Evolutionary conservation across 2,329 filamentous ascomycete genomes (phyloP).

Genomic region (Sodiomyces alkalinus): DNA sequence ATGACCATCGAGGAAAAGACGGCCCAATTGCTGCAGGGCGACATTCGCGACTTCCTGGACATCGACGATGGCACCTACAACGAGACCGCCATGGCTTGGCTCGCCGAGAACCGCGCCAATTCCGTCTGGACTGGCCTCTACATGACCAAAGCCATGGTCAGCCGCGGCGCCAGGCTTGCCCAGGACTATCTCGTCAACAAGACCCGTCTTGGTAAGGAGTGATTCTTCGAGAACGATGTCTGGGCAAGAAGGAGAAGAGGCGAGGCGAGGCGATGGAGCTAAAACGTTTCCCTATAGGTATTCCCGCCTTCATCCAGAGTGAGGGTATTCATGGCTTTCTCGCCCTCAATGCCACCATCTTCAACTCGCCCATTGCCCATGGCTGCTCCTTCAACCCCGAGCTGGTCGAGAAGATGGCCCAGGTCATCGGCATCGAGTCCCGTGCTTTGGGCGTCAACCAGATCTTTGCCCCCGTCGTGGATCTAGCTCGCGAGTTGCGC

Average conservation of each 20-base stretch:
- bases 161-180: constrained; percentile 44
- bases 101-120: constrained; percentile 50
- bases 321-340: constrained; percentile 64
- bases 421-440: constrained; percentile 49
- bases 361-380: constrained; percentile 61
- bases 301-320: constrained; percentile 58
- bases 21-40: constrained; percentile 53
- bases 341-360: constrained; percentile 59
- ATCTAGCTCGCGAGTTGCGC: constrained; percentile 55
- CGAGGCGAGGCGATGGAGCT: no score
- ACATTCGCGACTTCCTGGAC: constrained; percentile 61
- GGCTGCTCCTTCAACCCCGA: constrained; percentile 56
- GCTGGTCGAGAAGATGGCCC: constrained; percentile 50
- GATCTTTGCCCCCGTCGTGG: constrained; percentile 55
- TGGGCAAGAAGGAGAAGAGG: no score
- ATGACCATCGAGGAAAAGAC: constrained; percentile 67
- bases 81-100: constrained; percentile 47
- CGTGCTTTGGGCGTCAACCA: constrained; percentile 56
- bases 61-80: constrained; percentile 53
- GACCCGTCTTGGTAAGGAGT: constrained; percentile 16
- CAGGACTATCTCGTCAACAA: constrained; percentile 52
- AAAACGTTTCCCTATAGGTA: no score
- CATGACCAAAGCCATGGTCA: constrained; percentile 46
- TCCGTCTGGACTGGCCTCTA: constrained; percentile 59
- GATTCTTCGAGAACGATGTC: no score